Base-by-base conservation (phyloP, 2,329 filamentous ascomycete genomes). In the Arachnopeziza araneosa region DNA sequence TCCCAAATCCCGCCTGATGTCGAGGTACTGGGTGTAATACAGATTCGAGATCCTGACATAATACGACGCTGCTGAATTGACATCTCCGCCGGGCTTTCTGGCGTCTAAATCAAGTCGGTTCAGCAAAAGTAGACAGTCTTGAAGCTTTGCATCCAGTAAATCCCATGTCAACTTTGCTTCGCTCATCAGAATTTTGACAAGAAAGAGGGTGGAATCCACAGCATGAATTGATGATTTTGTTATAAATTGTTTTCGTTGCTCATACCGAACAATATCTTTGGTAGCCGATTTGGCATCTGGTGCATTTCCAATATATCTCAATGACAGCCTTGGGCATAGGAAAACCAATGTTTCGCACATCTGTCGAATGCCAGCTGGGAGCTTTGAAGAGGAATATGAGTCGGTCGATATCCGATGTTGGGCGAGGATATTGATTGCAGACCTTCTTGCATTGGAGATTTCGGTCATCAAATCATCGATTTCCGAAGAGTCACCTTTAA, bases 41-140 rank as follows among this genome's bases (percentile, higher is more conserved):
- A 89, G 78, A 66, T 88, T 87, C 0, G 88, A 91, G 24, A 91
- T 82, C 67, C 86, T 89, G 63, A 88, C 80, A 59, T 83, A 78
- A 64, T 85, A 84, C 1, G 76, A 77, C n/a, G 70, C 66, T 22
- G 73, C 64, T 8, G 73, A 66, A 24, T 74, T 74, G 21, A 59
- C 63, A 22, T 70, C 69, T 19, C 53, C 21, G 36, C 54, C 23
- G 32, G 44, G 24, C 44, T 58, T 52, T 44, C 50, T 55, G 17
- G 36, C 21, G 21, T 44, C 52, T 8, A 56, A 75, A 5, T 79
- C 78, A 52, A 86, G 75, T 55, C 78, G 76, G 36, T 84, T 80
- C 10, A 87, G 72, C 17, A 88, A 74, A 7, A 74, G 73, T 8
- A 80, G 68, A 61, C 80, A 83, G 61, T 87, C 83, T 64, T 82